These are phyloP conservation scores for Fusarium aywerte DNA, from an alignment of 2,329 filamentous ascomycete genomes.

Conservation along the genomic window DNA sequence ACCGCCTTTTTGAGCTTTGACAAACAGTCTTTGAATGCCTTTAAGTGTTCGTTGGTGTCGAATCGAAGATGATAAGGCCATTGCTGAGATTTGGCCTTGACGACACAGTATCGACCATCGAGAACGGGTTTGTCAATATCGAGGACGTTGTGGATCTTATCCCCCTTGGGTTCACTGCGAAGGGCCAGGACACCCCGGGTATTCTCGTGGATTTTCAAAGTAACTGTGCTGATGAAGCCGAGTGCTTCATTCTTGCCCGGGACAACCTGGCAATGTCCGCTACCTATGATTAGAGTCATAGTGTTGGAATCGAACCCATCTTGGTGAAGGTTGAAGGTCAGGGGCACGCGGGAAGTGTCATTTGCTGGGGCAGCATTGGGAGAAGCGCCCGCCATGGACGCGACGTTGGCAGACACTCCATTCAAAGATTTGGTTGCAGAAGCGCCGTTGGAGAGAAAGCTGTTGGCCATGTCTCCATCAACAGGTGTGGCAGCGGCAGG, in stretches of 20 bases:
- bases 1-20: constrained; percentile 17
- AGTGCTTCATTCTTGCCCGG: constrained; percentile 13
- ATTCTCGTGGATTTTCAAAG: constrained; percentile 17
- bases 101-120: constrained; percentile 38
- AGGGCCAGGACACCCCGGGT: constrained; percentile 21
- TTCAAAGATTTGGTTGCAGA: neutral
- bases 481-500: no score
- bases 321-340: neutral
- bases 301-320: neutral
- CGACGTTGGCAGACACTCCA: neutral
- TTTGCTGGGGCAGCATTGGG: neutral
- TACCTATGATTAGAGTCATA: constrained; percentile 31
- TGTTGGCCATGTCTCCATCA: neutral
- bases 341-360: neutral
- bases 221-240: constrained; percentile 31
- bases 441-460: neutral
- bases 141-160: constrained; percentile 34
- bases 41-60: constrained; percentile 14
- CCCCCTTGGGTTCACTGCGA: constrained; percentile 11
- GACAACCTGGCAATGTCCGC: constrained; percentile 32
- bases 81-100: constrained; percentile 15
- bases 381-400: no score
- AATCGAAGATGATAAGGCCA: constrained; percentile 37
- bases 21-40: constrained; percentile 26
- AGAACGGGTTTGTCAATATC: constrained; percentile 35